These are phyloP conservation scores for Chloromonas sp. DNA, from an alignment of 163 green algal species.

Conservation along the genomic window DNA sequence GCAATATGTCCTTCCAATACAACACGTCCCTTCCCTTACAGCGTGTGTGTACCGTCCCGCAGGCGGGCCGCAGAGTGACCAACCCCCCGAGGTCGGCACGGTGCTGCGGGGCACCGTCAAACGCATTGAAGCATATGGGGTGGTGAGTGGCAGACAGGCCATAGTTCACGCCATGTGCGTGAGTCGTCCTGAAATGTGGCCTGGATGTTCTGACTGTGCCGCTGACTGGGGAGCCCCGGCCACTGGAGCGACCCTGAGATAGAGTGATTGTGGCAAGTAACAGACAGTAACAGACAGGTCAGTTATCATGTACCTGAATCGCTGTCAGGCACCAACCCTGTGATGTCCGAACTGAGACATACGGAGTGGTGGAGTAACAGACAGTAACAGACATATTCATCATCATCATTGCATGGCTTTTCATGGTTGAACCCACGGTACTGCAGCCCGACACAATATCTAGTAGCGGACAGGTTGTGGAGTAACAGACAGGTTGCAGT, in stretches of 20 bases:
- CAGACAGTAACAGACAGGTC: too few species aligned
- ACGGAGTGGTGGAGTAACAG: neutral
- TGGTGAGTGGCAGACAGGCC: slow-evolving; percentile 3
- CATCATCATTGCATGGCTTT: neutral
- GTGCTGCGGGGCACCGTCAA: slow-evolving; percentile 55
- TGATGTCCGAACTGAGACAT: neutral
- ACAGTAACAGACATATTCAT: neutral
- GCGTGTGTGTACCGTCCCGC: too few species aligned
- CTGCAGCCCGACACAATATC: neutral
- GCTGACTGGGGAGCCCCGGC: too few species aligned
- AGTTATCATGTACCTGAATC: too few species aligned
- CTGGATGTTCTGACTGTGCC: too few species aligned
- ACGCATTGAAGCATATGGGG: slow-evolving; percentile 73
- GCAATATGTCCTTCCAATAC: too few species aligned
- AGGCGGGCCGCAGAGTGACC: slow-evolving; percentile 29
- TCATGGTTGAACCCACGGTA: neutral
- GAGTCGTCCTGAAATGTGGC: too few species aligned
- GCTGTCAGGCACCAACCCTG: neutral
- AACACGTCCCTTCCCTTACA: too few species aligned
- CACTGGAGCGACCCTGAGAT: too few species aligned
- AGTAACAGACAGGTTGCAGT: too few species aligned
- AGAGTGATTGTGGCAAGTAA: too few species aligned
- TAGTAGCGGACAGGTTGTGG: neutral
- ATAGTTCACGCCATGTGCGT: too few species aligned
- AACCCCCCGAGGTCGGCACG: slow-evolving; percentile 44